Conservation (phyloP, 2,329 filamentous ascomycete species). For the Colletotrichum tabaci region DNA sequence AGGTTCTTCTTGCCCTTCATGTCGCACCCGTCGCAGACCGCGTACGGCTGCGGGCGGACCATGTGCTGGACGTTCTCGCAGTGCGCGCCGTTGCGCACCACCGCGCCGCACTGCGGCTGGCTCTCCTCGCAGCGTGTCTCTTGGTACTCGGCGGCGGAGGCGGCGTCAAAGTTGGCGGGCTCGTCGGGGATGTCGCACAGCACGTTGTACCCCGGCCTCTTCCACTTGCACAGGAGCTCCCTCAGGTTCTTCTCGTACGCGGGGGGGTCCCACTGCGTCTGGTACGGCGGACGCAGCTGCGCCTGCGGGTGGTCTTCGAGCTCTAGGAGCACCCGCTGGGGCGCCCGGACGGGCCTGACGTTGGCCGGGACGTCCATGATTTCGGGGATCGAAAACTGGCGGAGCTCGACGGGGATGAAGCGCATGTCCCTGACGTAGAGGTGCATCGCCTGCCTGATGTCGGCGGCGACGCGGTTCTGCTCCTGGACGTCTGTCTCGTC, state of each 20-base stretch:
- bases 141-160: neutral
- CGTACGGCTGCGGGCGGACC: neutral
- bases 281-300: conserved; percentile 17
- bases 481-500: neutral
- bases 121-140: conserved; percentile 28
- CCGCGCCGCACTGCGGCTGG: neutral
- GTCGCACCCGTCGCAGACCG: conserved; percentile 49
- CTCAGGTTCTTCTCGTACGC: conserved; percentile 11
- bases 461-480: conserved; percentile 8
- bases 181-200: conserved; percentile 40
- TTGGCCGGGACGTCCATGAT: conserved; percentile 5
- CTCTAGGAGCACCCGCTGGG: conserved; percentile 25
- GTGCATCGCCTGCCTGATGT: conserved; percentile 16
- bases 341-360: conserved; percentile 1
- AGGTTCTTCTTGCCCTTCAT: conserved; percentile 42
- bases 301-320: conserved; percentile 3
- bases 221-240: conserved; percentile 32
- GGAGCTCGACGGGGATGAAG: conserved; percentile 37
- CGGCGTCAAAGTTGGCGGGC: neutral
- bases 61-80: conserved; percentile 46
- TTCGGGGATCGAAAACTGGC: conserved; percentile 23
- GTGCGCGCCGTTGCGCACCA: neutral
- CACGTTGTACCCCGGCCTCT: conserved; percentile 35
- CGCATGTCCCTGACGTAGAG: conserved; percentile 14
- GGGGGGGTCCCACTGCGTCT: neutral